Base-by-base conservation (phyloP, 257 asterid genomes). In the Gynochthodes officinalis region DNA sequence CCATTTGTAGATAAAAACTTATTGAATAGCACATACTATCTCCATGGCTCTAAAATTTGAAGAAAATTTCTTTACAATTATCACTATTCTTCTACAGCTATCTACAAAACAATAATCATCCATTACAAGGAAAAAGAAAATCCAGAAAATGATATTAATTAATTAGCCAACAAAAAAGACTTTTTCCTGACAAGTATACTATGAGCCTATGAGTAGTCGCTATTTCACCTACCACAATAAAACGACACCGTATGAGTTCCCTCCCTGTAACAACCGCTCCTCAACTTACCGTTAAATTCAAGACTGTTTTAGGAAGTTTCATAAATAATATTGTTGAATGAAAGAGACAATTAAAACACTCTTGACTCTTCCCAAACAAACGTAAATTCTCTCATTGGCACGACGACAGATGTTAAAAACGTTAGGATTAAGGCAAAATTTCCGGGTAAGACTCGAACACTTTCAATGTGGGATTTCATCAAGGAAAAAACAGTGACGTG, bases 341-440 rank as follows among this genome's bases (percentile, higher is more conserved):
- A 73, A 67, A 77, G 65, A 46, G 78, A 74, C 74, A 49, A 5
- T 37, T 13, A 30, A 74, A 77, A 81, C 89, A 84, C 72, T 84
- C 72, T 37, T 7, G 80, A 67, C 49, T 39, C 71, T 33, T 32
- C 60, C 1, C 4, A 23, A 21, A 52, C 42, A 35, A 10, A 27
- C 28, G n/a, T 15, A 6, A 0, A 63, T 18, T 7, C 37, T 69
- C 42, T 66, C 55, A 37, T 57, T 73, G n/a, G 50, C 10, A 7
- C 70, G 30, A 43, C 77, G 37, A 27, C 35, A 18, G 28, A 23
- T 68, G 48, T 79, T 63, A 64, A 74, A 83, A 86, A 82, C 95
- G 92, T 91, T 87, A 57, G 80, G 72, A 74, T 80, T 77, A 76
- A 89, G 85, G 86, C 87, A 68, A 77, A 78, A 76, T 32, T 80